Evolutionary conservation across 2,329 filamentous ascomycete genomes (phyloP), one percentile per base, ranked within the genome.

Genomic region (Penicillium sp.): DNA sequence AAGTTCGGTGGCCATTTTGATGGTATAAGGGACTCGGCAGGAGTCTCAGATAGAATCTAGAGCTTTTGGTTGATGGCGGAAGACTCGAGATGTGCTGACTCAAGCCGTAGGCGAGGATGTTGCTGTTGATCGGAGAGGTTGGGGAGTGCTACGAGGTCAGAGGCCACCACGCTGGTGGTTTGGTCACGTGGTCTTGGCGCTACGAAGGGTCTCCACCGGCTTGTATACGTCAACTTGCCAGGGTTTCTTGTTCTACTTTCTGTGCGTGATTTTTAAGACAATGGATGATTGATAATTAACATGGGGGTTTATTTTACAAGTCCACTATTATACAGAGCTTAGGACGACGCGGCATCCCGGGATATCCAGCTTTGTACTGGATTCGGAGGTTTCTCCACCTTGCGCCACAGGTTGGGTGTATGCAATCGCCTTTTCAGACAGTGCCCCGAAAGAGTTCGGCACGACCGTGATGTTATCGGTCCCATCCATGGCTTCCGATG

Each of bases 1-100:
- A 79, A 90, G 86, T 84, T 93, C 91, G 75, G 89, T 84, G 79
- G 88, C 81, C 91, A 95, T 94, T 76, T 82, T 89, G 84, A 68
- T 59, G 54, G 63, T 33, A 63, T 55, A 59, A 28, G 62, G 40
- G 65, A 58, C 65, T 65, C 65, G 56, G 56, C 45, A 44, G 62
- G 60, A 58, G 61, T 62, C 60, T 66, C 65, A 55, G 62, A 47
- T 19, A 51, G 35, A 57, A 53, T 19, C 56, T 56, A 35, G 60
- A 70, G 63, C 65, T 70, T 58, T 58, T 51, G 49, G 60, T 60
- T 50, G 65, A 63, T 56, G 58, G 61, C 54, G 58, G 55, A 54
- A 58, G 55, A 64, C 62, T 59, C 62, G 56, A 64, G 58, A 54
- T 58, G 56, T 67, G 60, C 57, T 70, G 65, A 56, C 53, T 66